Evolutionary conservation across 306 rosid species (phyloP).

Genomic region (Ormosia semicastrata): DNA sequence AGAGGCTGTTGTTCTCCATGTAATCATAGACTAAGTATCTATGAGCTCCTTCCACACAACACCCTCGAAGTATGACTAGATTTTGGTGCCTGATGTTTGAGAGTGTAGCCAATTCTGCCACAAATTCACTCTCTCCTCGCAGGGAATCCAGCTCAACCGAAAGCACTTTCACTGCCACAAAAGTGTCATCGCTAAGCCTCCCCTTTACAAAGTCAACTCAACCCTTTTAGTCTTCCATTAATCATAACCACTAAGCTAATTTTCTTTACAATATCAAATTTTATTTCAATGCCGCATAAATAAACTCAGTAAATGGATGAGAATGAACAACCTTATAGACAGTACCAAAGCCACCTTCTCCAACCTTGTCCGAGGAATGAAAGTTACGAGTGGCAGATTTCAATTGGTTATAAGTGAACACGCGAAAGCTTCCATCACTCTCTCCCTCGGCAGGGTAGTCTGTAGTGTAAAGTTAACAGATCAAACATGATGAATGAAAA

Average conservation of each 20-base stretch:
- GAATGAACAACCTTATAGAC: slow-evolving; percentile 65
- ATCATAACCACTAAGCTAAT: not conserved
- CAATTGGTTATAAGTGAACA: slow-evolving; percentile 62
- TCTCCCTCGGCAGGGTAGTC: slow-evolving; percentile 41
- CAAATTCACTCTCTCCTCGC: slow-evolving; percentile 87
- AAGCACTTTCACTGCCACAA: slow-evolving; percentile 80
- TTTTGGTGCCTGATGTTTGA: slow-evolving; percentile 71
- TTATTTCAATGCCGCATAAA: not conserved
- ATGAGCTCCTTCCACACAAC: slow-evolving; percentile 71
- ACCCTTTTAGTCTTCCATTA: slow-evolving; percentile 20
- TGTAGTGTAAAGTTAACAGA: not conserved
- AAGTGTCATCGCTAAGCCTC: slow-evolving; percentile 55
- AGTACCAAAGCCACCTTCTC: slow-evolving; percentile 85
- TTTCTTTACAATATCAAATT: not conserved
- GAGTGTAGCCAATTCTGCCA: slow-evolving; percentile 76
- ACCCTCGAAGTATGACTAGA: slow-evolving; percentile 73
- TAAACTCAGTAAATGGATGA: not conserved
- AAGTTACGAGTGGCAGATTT: slow-evolving; percentile 65
- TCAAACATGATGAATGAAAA: not conserved
- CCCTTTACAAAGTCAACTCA: slow-evolving; percentile 55
- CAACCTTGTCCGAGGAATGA: slow-evolving; percentile 54
- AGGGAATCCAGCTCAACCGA: slow-evolving; percentile 73
- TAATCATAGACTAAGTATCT: slow-evolving; percentile 86
- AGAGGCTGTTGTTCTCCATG: slow-evolving; percentile 88
- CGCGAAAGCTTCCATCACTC: slow-evolving; percentile 52